These are phyloP conservation scores for Triangularia verruculosa DNA, from an alignment of 2,329 filamentous ascomycete species.

Conservation along the genomic window DNA sequence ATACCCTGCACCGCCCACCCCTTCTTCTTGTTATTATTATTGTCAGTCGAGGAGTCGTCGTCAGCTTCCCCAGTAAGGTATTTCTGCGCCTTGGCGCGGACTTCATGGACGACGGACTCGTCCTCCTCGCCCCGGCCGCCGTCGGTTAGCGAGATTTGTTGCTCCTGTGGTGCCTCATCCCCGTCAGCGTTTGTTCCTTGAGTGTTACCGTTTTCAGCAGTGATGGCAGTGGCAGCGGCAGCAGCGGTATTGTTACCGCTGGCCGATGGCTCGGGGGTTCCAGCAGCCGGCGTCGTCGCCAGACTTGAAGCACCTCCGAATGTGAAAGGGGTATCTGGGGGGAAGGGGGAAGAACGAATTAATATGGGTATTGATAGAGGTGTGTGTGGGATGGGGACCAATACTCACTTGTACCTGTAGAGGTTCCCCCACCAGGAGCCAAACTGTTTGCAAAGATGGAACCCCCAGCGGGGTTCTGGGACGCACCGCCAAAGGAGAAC, in stretches of 20 bases:
- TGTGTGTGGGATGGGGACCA: background rate
- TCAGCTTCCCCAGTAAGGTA: constrained; percentile 47
- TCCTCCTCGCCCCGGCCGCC: constrained; percentile 68
- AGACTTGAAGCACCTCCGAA: constrained; percentile 59
- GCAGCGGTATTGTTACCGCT: background rate
- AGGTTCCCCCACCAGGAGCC: constrained; percentile 36
- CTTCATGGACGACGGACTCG: constrained; percentile 67
- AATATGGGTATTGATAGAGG: constrained; percentile 15
- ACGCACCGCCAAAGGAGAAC: constrained; percentile 41
- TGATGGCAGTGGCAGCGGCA: constrained; percentile 28
- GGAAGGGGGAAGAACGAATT: constrained; percentile 11
- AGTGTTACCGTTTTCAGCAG: constrained; percentile 40
- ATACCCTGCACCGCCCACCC: constrained; percentile 69
- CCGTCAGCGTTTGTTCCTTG: constrained; percentile 48
- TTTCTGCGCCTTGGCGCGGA: constrained; percentile 67
- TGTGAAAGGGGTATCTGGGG: constrained; percentile 52
- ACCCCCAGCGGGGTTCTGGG: constrained; percentile 31
- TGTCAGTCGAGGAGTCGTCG: constrained; percentile 41
- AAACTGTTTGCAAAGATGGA: constrained; percentile 34
- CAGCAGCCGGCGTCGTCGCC: constrained; percentile 57
- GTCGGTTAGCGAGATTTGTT: constrained; percentile 63
- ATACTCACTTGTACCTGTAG: constrained; percentile 44
- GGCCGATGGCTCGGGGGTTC: constrained; percentile 56
- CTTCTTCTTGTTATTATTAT: constrained; percentile 47
- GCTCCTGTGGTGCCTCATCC: constrained; percentile 60